Evolutionary conservation across 768 basidiomycete genomes (phyloP).

Genomic region (Boletus rufocinnamomeus): DNA sequence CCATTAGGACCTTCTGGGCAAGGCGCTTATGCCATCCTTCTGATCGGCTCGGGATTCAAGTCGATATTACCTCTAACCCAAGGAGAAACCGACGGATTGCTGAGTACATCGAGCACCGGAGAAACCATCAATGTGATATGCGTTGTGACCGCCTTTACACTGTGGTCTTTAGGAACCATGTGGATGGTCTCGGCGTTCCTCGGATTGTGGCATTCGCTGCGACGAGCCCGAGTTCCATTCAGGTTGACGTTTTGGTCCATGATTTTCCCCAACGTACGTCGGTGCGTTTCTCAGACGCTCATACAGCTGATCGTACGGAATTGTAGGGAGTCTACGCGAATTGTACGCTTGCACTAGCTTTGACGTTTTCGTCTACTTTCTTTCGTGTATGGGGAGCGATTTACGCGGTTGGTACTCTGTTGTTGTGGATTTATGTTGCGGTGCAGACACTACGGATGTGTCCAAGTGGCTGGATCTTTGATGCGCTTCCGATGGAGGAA

Average conservation of each 20-base stretch:
- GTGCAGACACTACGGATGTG: constrained; percentile 41
- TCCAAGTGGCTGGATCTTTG: constrained; percentile 43
- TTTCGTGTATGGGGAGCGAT: constrained; percentile 61
- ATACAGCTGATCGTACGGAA: neutral
- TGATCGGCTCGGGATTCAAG: constrained; percentile 54
- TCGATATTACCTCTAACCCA: constrained; percentile 38
- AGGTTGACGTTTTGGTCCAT: constrained; percentile 64
- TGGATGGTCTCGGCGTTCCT: constrained; percentile 61
- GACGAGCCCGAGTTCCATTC: constrained; percentile 49
- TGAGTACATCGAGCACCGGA: constrained; percentile 37
- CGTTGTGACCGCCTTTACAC: constrained; percentile 47
- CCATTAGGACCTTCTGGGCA: constrained; percentile 76
- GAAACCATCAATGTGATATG: constrained; percentile 48
- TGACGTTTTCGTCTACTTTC: constrained; percentile 51
- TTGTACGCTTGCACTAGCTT: constrained; percentile 54
- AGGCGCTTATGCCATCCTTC: constrained; percentile 55
- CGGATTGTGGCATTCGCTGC: constrained; percentile 45
- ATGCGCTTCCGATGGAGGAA: constrained; percentile 43
- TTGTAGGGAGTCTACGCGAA: constrained; percentile 65
- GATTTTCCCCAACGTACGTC: constrained; percentile 67
- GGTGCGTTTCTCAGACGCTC: neutral
- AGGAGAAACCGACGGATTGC: constrained; percentile 37
- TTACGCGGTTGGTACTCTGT: constrained; percentile 50
- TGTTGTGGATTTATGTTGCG: constrained; percentile 55
- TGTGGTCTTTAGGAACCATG: constrained; percentile 67